Evolutionary conservation across 2,329 filamentous ascomycete genomes (phyloP).

Genomic region (Xylaria sp.): DNA sequence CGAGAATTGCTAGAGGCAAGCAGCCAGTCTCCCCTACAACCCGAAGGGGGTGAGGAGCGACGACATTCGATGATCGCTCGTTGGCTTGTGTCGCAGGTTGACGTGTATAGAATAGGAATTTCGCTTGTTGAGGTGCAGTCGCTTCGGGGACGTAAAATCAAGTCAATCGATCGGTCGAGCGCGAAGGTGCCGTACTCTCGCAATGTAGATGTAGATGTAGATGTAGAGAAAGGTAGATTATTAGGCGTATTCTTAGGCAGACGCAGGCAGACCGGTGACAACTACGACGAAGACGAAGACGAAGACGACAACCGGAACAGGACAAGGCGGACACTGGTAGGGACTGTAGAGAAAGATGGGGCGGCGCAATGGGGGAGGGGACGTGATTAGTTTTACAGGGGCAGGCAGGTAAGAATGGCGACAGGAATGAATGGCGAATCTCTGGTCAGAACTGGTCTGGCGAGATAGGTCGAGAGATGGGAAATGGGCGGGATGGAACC

Average conservation of each 20-base stretch:
- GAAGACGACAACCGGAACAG: slow-evolving; percentile 16
- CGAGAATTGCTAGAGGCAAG: slow-evolving; percentile 43
- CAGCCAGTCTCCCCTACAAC: slow-evolving; percentile 45
- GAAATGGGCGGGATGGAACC: slow-evolving; percentile 18
- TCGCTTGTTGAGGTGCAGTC: slow-evolving; percentile 2
- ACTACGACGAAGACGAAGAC: slow-evolving; percentile 10
- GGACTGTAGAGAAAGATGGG: slow-evolving; percentile 35
- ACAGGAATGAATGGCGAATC: not conserved
- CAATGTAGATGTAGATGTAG: not conserved
- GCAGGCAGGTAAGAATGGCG: slow-evolving; percentile 20
- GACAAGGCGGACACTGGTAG: slow-evolving; percentile 28
- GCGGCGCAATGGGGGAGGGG: slow-evolving; percentile 36
- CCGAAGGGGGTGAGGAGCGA: slow-evolving; percentile 34
- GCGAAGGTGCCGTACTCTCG: not conserved
- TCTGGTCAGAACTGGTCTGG: slow-evolving; percentile 4
- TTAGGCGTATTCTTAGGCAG: slow-evolving; percentile 1
- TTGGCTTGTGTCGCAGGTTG: slow-evolving; percentile 5
- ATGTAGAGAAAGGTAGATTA: not conserved
- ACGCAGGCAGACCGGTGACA: slow-evolving; percentile 1
- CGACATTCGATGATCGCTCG: slow-evolving; percentile 42
- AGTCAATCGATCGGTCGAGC: slow-evolving; percentile 11
- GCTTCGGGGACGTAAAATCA: not conserved
- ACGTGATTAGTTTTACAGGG: slow-evolving; percentile 34
- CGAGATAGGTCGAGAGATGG: slow-evolving; percentile 20
- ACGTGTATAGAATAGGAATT: not conserved